Base-by-base conservation (phyloP, 306 rosid species). In the Sesbania bispinosa region DNA sequence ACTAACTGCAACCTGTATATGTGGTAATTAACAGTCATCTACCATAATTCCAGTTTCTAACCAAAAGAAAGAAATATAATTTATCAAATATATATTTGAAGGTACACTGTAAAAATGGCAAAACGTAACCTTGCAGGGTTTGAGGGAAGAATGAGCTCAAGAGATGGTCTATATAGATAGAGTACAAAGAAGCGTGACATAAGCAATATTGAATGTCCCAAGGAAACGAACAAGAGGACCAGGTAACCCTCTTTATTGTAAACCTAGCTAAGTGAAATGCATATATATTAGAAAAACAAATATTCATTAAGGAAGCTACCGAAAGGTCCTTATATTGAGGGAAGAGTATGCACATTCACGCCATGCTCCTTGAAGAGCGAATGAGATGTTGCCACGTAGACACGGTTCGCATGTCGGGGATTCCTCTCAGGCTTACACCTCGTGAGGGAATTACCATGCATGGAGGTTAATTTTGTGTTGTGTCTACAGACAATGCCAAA, bases 401-500 rank as follows among this genome's bases (percentile, higher is more conserved):
- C 75, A 71, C 60, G 78, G 72, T 78, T 73, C 63, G 84, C 91
- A 85, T 85, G 90, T 85, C 72, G 48, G 80, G 42, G 70, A 10
- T 63, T 55, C 57, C 85, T 79, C 83, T 29, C 48, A 26, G 21
- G 67, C 32, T 35, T 83, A 87, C 94, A 89, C 96, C 73, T 77
- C 4, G 41, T 75, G 15, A 15, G 35, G 36, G 38, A 63, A 48
- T 43, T 15, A 57, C 51, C 45, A 59, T 54, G 55, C 23, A 18
- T 63, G 51, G 48, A 35, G 53, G 18, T 61, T 47, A n/a, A n/a
- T n/a, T n/a, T n/a, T n/a, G n/a, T n/a, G n/a, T n/a, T n/a, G n/a
- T n/a, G n/a, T 48, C 8, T 11, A 18, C 10, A 50, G 53, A 70
- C 2, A 43, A 0, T 26, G 74, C 74, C 81, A 77, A 62, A 67